Percentiles rank a stretch among this genome's conserved stretches.
These are phyloP conservation scores for Fremontodendron californicum DNA, from an alignment of 345 rosid species.

Conservation along the genomic window DNA sequence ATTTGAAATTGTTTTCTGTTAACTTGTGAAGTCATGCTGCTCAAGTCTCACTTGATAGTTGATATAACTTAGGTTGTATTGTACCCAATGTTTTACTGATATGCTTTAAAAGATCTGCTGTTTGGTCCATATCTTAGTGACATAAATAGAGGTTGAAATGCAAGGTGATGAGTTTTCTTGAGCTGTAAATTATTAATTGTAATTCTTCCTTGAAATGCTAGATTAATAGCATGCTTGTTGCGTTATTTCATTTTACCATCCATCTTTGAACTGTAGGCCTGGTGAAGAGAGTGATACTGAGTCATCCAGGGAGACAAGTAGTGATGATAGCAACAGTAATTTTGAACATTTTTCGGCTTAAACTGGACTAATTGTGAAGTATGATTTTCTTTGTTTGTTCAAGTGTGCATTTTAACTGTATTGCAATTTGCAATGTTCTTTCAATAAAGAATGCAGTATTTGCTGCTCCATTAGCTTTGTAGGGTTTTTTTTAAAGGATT, in stretches of 20 bases:
- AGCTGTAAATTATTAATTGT: background rate
- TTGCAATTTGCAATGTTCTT: background rate
- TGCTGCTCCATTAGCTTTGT: background rate
- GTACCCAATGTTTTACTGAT: background rate
- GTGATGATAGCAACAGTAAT: too few species aligned
- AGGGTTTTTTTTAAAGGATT: background rate
- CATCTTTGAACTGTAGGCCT: slow-evolving; percentile 37
- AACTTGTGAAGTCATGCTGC: background rate
- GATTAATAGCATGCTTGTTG: background rate
- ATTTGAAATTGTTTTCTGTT: background rate
- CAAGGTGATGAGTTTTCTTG: background rate
- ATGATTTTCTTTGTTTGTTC: background rate
- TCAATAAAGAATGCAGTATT: background rate
- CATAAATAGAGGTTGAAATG: background rate
- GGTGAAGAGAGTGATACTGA: slow-evolving; percentile 69
- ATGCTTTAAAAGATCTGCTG: background rate
- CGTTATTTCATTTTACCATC: slow-evolving; percentile 9
- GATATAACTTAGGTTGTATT: background rate
- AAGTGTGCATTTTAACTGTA: background rate
- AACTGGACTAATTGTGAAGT: background rate
- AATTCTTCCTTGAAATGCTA: background rate
- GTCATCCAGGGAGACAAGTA: slow-evolving; percentile 54
- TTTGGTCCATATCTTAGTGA: background rate
- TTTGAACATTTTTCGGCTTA: too few species aligned
- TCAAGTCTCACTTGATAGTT: background rate